These are phyloP conservation scores for Prunus yedoensis DNA, from an alignment of 331 rosid genomes.

Conservation along the genomic window DNA sequence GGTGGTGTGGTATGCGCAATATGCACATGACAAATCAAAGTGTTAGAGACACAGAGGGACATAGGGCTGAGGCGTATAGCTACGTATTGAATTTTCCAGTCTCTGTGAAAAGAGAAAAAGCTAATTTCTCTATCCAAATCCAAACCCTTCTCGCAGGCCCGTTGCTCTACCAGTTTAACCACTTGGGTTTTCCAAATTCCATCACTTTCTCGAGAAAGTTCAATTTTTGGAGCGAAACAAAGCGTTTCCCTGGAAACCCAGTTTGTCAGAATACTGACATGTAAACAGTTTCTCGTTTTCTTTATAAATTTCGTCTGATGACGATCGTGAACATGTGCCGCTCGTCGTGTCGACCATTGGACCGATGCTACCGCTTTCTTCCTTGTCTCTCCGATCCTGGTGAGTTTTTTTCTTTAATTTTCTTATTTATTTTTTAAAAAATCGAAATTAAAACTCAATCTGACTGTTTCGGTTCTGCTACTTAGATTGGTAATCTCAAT, in stretches of 20 bases:
- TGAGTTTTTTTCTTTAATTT: conserved; percentile 14
- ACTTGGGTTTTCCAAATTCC: neutral
- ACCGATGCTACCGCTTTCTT: conserved; percentile 42
- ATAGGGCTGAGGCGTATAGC: neutral
- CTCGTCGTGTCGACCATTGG: conserved; percentile 49
- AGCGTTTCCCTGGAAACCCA: conserved; percentile 15
- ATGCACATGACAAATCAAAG: neutral
- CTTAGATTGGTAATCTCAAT: neutral
- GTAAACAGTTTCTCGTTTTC: conserved; percentile 7
- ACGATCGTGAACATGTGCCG: conserved; percentile 45
- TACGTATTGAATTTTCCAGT: neutral
- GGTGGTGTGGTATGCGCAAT: neutral
- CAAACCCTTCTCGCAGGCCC: neutral
- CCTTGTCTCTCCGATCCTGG: conserved; percentile 94
- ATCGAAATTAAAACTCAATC: neutral
- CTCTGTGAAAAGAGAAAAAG: neutral
- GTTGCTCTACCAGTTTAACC: neutral
- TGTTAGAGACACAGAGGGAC: neutral
- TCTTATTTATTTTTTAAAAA: neutral
- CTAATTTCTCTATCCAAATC: neutral
- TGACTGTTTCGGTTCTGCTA: conserved; percentile 6
- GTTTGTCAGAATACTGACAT: conserved; percentile 18
- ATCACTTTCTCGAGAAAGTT: neutral
- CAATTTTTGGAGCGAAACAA: neutral
- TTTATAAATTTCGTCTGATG: conserved; percentile 31